Evolutionary conservation across 495 filamentous ascomycete genomes (phyloP).

Genomic region (Daldinia caldariorum): DNA sequence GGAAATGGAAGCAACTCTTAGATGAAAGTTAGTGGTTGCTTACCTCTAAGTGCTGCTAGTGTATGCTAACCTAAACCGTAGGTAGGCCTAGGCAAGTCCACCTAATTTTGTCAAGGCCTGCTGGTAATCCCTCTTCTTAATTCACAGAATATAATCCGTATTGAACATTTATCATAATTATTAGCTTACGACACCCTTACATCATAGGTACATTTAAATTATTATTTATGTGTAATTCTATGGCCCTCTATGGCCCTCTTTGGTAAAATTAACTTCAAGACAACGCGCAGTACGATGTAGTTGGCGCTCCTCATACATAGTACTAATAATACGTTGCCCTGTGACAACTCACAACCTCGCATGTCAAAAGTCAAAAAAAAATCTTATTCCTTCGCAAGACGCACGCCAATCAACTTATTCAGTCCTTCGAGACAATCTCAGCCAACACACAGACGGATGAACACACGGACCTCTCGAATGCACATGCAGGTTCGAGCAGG

Average conservation of each 20-base stretch:
- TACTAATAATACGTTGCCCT: constrained; percentile 19
- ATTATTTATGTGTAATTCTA: constrained; percentile 15
- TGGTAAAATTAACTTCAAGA: constrained; percentile 26
- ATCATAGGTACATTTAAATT: background rate
- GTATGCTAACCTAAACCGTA: background rate
- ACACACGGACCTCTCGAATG: constrained; percentile 39
- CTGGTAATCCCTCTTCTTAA: background rate
- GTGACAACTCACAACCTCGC: constrained; percentile 24
- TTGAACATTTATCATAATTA: background rate
- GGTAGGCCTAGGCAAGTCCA: background rate
- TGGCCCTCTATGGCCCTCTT: constrained; percentile 12
- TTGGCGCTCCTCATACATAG: background rate
- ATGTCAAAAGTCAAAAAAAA: constrained; percentile 33
- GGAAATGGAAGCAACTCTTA: constrained; percentile 5
- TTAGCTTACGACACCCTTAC: background rate
- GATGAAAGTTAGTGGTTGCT: background rate
- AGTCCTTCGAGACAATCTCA: constrained; percentile 37
- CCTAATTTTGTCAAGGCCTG: constrained; percentile 1
- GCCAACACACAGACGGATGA: constrained; percentile 36
- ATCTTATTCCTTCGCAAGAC: constrained; percentile 19
- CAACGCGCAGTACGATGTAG: constrained; percentile 3
- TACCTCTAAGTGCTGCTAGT: no score
- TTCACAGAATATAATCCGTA: background rate
- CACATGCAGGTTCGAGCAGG: constrained; percentile 40
- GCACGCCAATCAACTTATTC: constrained; percentile 15